phyloP scores from a whole-genome alignment of 495 filamentous ascomycete species.

The Thozetella sp. region DNA sequence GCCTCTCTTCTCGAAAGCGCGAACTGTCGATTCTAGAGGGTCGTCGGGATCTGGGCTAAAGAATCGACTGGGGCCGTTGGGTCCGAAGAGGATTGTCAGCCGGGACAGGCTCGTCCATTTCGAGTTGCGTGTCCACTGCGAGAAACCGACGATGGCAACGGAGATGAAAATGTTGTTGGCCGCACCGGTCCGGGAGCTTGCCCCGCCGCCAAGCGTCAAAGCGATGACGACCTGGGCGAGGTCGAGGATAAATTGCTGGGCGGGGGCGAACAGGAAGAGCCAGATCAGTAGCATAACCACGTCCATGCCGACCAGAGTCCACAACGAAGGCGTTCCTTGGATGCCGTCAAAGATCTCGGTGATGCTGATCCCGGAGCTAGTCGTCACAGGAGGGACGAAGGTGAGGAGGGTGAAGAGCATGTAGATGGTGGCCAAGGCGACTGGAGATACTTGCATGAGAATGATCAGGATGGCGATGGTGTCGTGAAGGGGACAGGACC shows the following conservation, averaged over 20 bases:
- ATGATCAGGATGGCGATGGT: constrained; percentile 98
- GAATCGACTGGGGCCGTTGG: constrained; percentile 42
- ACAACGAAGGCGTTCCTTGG: constrained; percentile 69
- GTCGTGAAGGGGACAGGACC: constrained; percentile 89
- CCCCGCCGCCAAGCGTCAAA: constrained; percentile 86
- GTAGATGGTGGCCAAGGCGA: constrained; percentile 87
- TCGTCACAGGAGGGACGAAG: constrained; percentile 78
- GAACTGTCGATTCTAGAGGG: constrained; percentile 38
- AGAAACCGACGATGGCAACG: constrained; percentile 78
- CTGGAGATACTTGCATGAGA: constrained; percentile 92
- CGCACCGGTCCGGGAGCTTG: constrained; percentile 72
- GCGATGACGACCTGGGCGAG: constrained; percentile 97
- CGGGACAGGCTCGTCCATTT: constrained; percentile 41
- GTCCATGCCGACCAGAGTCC: constrained; percentile 82
- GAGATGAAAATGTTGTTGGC: constrained; percentile 76
- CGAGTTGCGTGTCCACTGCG: constrained; percentile 61
- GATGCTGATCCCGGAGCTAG: constrained; percentile 52
- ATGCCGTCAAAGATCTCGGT: constrained; percentile 54
- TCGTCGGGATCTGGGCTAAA: constrained; percentile 36
- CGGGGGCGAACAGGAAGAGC: constrained; percentile 86
- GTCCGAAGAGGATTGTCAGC: constrained; percentile 39
- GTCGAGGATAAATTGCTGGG: constrained; percentile 88
- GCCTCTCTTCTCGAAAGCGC: constrained; percentile 46
- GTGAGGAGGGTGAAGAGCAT: constrained; percentile 92
- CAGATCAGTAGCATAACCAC: constrained; percentile 79